A percentile compares a stretch with the other conserved stretches of the same genome.
These are phyloP conservation scores for Solanum pimpinellifolium DNA, from an alignment of 257 asterid genomes.

Conservation along the genomic window DNA sequence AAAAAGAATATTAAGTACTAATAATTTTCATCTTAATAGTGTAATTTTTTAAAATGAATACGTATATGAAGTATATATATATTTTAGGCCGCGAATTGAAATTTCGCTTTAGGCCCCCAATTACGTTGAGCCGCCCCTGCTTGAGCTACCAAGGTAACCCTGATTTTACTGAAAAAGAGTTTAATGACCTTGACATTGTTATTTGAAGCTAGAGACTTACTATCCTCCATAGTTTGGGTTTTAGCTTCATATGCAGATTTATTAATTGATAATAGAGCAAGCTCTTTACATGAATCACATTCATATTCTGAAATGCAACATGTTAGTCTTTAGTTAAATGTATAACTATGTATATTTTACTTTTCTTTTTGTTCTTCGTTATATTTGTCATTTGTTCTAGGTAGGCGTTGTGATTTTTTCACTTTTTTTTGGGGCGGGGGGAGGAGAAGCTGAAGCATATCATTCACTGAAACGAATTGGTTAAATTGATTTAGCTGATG, in stretches of 20 bases:
- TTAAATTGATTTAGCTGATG: not conserved
- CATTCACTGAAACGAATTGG: not conserved
- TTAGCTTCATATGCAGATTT: not conserved
- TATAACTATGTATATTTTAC: not conserved
- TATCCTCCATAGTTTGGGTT: not conserved
- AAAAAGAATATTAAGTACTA: too few relatives aligned
- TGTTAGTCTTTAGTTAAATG: not conserved
- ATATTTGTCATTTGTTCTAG: not conserved
- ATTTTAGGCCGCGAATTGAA: too few relatives aligned
- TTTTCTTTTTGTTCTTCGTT: not conserved
- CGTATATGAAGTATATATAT: too few relatives aligned
- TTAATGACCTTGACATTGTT: not conserved
- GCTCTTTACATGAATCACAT: not conserved
- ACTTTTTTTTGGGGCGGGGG: not conserved
- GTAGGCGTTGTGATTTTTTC: not conserved
- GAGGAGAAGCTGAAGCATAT: not conserved
- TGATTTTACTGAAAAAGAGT: not conserved
- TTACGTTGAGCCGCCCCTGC: not conserved
- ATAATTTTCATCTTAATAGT: too few relatives aligned
- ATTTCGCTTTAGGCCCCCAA: too few relatives aligned
- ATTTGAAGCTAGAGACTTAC: not conserved
- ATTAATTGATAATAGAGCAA: not conserved
- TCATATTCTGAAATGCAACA: not conserved
- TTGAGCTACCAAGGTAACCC: not conserved
- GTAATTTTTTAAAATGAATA: too few relatives aligned